Evolutionary conservation across 106 monocot species (phyloP).

Genomic region (Dactylorhiza incarnata): DNA sequence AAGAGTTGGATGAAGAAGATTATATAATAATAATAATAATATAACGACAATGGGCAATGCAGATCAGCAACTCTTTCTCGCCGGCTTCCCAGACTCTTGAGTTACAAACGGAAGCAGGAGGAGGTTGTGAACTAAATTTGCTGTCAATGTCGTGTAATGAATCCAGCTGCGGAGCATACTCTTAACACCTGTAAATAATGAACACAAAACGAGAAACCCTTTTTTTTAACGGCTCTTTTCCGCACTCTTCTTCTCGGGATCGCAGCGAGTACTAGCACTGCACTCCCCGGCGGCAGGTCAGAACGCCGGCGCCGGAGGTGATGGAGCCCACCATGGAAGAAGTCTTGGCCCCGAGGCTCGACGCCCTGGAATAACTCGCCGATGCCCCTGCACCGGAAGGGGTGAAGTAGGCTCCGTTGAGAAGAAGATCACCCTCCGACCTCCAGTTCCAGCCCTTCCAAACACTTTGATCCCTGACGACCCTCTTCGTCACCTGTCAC

Average conservation of each 20-base stretch:
- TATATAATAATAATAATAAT: neutral
- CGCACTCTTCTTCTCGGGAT: neutral
- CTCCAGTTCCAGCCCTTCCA: constrained; percentile 51
- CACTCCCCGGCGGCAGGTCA: constrained; percentile 15
- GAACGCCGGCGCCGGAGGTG: constrained; percentile 24
- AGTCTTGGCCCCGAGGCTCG: constrained; percentile 36
- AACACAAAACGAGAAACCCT: neutral
- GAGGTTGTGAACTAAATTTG: constrained; percentile 10
- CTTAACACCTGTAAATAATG: neutral
- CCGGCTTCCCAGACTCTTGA: constrained; percentile 3
- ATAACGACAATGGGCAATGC: neutral
- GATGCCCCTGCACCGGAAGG: constrained; percentile 36
- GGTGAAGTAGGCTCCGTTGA: constrained; percentile 45
- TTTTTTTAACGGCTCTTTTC: neutral
- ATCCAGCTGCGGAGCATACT: neutral
- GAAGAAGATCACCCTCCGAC: constrained; percentile 39
- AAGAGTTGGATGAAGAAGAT: no score
- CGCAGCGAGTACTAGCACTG: constrained; percentile 14
- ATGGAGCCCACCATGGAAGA: constrained; percentile 36
- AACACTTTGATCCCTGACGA: constrained; percentile 4
- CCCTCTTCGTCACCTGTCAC: constrained; percentile 33
- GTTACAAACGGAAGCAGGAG: constrained; percentile 13
- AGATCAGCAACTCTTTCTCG: constrained; percentile 17
- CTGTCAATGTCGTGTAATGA: no score
- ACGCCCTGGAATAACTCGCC: constrained; percentile 33